These are phyloP conservation scores for Fraxinus americana DNA, from an alignment of 257 asterid species.

Conservation along the genomic window DNA sequence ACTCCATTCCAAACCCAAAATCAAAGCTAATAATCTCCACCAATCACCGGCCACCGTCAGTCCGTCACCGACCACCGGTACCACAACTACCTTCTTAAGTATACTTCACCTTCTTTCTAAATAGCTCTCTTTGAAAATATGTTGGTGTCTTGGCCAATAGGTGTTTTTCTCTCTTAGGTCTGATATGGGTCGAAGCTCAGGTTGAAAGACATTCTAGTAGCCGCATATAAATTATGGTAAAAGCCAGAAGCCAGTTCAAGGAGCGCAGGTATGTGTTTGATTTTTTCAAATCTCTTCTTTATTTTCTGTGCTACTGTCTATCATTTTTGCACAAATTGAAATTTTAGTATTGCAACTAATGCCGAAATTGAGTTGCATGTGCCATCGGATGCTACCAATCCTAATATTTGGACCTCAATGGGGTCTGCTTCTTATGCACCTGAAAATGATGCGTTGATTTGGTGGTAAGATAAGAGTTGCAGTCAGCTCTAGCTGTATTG, in stretches of 20 bases:
- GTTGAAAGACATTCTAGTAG: conserved; percentile 57
- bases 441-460: conserved; percentile 45
- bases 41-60: too few relatives aligned
- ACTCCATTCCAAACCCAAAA: too few relatives aligned
- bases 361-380: conserved; percentile 31
- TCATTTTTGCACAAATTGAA: background rate
- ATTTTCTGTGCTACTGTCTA: background rate
- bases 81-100: too few relatives aligned
- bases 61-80: too few relatives aligned
- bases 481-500: background rate
- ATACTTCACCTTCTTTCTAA: too few relatives aligned
- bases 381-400: too few relatives aligned
- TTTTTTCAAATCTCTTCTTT: background rate
- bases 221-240: conserved; percentile 45
- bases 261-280: conserved; percentile 46
- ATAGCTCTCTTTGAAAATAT: background rate
- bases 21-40: too few relatives aligned
- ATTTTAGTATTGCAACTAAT: conserved; percentile 55
- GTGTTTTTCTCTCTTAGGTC: conserved; percentile 34
- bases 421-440: conserved; percentile 58
- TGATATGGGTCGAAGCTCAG: conserved; percentile 63
- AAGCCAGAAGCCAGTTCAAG: conserved; percentile 64
- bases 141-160: background rate
- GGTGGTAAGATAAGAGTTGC: conserved; percentile 39
- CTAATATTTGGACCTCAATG: conserved; percentile 41